Evolutionary conservation across 1,139 yeast species (phyloP), one percentile per base, ranked within the genome.

Genomic region (Yamadazyma sp.): DNA sequence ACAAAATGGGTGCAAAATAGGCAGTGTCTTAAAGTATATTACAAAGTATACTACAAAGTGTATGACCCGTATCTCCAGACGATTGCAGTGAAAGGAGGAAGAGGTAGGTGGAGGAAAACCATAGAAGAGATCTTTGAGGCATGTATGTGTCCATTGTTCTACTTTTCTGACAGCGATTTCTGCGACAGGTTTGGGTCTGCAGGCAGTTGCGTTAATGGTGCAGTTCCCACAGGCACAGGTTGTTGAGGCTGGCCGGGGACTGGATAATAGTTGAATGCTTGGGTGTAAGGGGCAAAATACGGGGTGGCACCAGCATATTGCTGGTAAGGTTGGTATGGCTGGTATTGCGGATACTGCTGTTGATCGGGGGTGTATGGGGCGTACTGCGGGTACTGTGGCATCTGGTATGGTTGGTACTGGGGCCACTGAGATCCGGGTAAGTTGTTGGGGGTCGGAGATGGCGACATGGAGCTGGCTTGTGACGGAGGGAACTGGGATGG

Each of bases 251-350:
- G 31, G 11, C 21, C 31, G 5, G 31, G 31, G 18, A 18, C 21
- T 18, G 16, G 34, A 14, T 36, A 25, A 25, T 14, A 23, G 12
- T 17, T 16, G 13, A 22, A 25, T 17, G 31, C 33, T 14, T 25
- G 39, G 13, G 27, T 35, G 32, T 37, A 35, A 3, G 42, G 29
- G 24, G 29, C 25, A 12, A 37, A 25, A 7, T 35, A 32, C 9
- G 38, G 27, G 7, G 33, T 30, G 12, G 34, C 16, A 10, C 33
- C 33, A 9, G 20, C 20, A 13, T 27, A 27, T 5, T 7, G 29
- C 20, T 15, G 29, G 14, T 6, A 15, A 6, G 18, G 20, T 12
- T 24, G 20, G 29, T 10, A 32, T 6, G 10, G 23, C 13, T 32
- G 34, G 31, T 33, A 28, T 13, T 29, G 34, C 2, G 34, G 29